Conservation (phyloP, 192 early-diverging fungal genomes). For the Coemansia sp. region DNA sequence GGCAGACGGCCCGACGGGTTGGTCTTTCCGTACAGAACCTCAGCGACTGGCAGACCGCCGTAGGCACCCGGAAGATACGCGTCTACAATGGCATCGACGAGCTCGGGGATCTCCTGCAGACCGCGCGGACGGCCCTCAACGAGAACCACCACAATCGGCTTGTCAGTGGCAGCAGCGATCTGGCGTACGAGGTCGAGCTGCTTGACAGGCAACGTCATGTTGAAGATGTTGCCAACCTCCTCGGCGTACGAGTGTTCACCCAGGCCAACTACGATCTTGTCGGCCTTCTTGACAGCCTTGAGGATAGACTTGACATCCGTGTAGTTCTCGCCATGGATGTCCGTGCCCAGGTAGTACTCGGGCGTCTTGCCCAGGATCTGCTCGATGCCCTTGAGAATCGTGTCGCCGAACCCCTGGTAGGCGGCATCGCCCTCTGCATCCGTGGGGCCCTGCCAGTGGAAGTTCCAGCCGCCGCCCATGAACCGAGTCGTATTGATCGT, state of each 20-base stretch:
- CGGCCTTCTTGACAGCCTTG: constrained; percentile 37
- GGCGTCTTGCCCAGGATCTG: constrained; percentile 21
- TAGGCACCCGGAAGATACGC: constrained; percentile 63
- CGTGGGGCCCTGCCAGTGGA: constrained; percentile 59
- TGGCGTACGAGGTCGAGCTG: constrained; percentile 49
- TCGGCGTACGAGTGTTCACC: constrained; percentile 63
- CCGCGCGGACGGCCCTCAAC: constrained; percentile 59
- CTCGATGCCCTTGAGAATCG: constrained; percentile 23
- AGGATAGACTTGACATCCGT: constrained; percentile 18
- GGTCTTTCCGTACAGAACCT: constrained; percentile 56
- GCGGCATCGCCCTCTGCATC: constrained; percentile 45
- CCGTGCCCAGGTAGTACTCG: constrained; percentile 37
- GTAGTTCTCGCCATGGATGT: constrained; percentile 47
- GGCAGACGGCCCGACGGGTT: constrained; percentile 63
- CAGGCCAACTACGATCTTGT: constrained; percentile 55
- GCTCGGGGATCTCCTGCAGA: constrained; percentile 40
- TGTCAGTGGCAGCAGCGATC: constrained; percentile 24
- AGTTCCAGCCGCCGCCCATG: constrained; percentile 61
- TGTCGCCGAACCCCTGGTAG: constrained; percentile 44
- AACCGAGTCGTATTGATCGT: constrained; percentile 56
- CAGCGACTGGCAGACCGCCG: constrained; percentile 59
- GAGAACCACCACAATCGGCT: constrained; percentile 54
- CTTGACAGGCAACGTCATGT: constrained; percentile 43
- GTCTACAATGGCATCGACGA: constrained; percentile 55
- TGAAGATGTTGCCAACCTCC: constrained; percentile 56